Base-by-base conservation (phyloP, 805 yeast species). In the Wickerhamomyces alni region DNA sequence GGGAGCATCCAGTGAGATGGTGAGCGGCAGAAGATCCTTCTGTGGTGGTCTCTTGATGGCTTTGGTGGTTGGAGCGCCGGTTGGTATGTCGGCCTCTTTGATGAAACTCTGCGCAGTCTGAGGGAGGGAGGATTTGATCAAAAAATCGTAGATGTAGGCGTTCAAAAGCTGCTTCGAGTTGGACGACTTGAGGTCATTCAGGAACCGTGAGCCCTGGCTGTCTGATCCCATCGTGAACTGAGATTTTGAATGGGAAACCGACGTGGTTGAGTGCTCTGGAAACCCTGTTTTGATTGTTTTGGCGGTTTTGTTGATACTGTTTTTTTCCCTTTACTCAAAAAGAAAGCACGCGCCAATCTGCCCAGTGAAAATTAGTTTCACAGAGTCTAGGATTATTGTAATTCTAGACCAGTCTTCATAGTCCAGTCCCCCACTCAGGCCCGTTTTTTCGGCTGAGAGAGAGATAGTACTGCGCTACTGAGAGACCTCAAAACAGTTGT, bases 71-170 rank as follows among this genome's bases (percentile, higher is more conserved):
- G 46, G 47, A 4, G 51, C 40, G 8, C 56, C 53, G 21, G 52
- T 47, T 16, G 63, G 63, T 8, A 86, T 69, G 38, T 82, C 87
- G 0, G 94, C 88, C 59, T 88, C 96, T 46, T 72, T 74, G 52
- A 74, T 76, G 56, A 88, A 87, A 18, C 77, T 74, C 38, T 70
- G 68, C 1, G 96, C 96, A 4, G 95, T 80, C 35, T 76, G 77
- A 11, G 75, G 72, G 35, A 86, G 68, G 22, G 85, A 74, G 38
- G 84, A 78, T 60, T 88, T 88, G 52, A 84, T 55, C 45, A 88
- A 66, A 52, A 87, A 89, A 61, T 88, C 96, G 57, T 87, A 86
- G 28, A 88, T 80, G 59, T 87, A 88, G 7, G 91, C 88, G 57
- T 88, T 85, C 45, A 88, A 64, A 24, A 80, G 59, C 55, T 79